These are phyloP conservation scores for Aspergillus heteromorphus DNA, from an alignment of 495 filamentous ascomycete species.

Conservation along the genomic window DNA sequence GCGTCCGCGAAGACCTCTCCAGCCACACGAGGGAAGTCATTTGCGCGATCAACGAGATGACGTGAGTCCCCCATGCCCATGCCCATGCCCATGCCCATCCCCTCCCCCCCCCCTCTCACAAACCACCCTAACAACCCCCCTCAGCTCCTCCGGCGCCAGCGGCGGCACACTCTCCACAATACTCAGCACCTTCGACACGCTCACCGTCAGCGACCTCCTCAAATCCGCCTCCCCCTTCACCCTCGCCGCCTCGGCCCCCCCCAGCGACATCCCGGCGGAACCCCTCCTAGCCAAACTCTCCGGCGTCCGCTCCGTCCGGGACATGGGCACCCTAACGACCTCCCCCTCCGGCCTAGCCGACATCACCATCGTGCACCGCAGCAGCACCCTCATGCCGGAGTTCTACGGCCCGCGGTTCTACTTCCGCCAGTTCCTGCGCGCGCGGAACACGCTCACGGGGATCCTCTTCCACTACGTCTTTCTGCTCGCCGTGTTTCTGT, in stretches of 20 bases:
- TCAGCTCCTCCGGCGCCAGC: conserved; percentile 51
- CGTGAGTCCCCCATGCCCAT: conserved; percentile 38
- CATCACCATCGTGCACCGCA: conserved; percentile 63
- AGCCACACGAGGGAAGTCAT: conserved; percentile 54
- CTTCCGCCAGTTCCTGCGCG: conserved; percentile 62
- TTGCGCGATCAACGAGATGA: conserved; percentile 57
- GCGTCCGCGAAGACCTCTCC: conserved; percentile 55
- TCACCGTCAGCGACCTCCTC: conserved; percentile 50
- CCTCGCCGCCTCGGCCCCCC: conserved; percentile 55
- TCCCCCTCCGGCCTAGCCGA: conserved; percentile 56
- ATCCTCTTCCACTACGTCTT: conserved; percentile 53
- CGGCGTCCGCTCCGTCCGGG: conserved; percentile 56
- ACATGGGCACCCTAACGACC: conserved; percentile 63
- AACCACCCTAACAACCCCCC: not conserved
- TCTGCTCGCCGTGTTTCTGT: conserved; percentile 41
- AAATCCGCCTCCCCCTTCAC: conserved; percentile 57
- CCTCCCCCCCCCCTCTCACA: not conserved
- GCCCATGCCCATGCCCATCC: no score
- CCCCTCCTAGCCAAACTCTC: conserved; percentile 42
- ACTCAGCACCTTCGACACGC: conserved; percentile 58
- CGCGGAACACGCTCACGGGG: conserved; percentile 55
- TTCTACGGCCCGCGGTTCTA: conserved; percentile 70
- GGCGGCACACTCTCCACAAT: conserved; percentile 69
- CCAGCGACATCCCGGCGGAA: conserved; percentile 28
- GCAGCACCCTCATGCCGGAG: conserved; percentile 65